Conservation (phyloP, 352 stramenopile species). For the Phytopythium helicoides region DNA sequence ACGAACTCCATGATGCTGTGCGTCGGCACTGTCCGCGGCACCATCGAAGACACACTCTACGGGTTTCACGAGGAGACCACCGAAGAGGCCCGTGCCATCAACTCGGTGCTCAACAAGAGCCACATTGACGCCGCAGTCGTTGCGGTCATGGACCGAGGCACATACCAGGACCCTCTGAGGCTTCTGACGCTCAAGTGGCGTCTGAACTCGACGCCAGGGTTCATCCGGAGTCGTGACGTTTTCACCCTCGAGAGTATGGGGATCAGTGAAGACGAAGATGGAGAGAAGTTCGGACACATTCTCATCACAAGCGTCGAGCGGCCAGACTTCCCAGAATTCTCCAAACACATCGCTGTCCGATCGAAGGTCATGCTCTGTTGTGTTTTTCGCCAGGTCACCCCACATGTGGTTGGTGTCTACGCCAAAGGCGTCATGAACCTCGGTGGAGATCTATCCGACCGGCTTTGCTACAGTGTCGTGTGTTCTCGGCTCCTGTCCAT, state of each 20-base stretch:
- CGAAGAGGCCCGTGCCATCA: slow-evolving; percentile 42
- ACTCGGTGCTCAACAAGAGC: slow-evolving; percentile 32
- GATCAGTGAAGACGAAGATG: slow-evolving; percentile 25
- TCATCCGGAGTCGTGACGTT: slow-evolving; percentile 47
- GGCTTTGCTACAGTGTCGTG: slow-evolving; percentile 42
- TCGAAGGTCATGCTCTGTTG: slow-evolving; percentile 56
- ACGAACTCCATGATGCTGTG: slow-evolving; percentile 37
- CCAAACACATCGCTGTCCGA: slow-evolving; percentile 24
- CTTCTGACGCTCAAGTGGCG: slow-evolving; percentile 60
- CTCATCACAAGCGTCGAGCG: slow-evolving; percentile 53
- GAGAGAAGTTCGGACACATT: slow-evolving; percentile 40
- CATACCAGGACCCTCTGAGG: slow-evolving; percentile 36
- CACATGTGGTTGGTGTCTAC: slow-evolving; percentile 40
- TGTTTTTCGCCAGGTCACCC: slow-evolving; percentile 47
- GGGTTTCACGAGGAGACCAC: slow-evolving; percentile 47
- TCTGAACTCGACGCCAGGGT: slow-evolving; percentile 15
- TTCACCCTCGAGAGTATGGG: slow-evolving; percentile 53
- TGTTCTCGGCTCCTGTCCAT: slow-evolving; percentile 40
- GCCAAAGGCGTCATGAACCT: slow-evolving; percentile 56
- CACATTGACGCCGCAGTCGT: slow-evolving; percentile 45
- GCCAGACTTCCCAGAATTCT: slow-evolving; percentile 29
- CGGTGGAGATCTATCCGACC: slow-evolving; percentile 33
- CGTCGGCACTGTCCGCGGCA: slow-evolving; percentile 37
- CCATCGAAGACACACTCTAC: slow-evolving; percentile 48
- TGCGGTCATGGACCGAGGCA: slow-evolving; percentile 35